Conservation (phyloP, 306 rosid genomes). For the Astragalus membranaceus region DNA sequence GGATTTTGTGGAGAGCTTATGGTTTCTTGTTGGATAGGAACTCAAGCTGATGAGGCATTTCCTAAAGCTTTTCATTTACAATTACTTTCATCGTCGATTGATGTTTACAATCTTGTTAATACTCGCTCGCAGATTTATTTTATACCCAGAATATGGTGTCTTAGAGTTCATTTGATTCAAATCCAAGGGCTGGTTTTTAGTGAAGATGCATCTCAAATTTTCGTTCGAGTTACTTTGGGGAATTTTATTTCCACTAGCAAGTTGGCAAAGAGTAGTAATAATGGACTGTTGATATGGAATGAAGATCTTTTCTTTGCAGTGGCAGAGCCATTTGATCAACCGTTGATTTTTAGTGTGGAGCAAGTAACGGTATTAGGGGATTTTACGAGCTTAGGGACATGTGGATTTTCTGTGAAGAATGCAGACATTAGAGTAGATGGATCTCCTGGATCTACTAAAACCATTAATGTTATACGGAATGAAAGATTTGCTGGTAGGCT, state of each 20-base stretch:
- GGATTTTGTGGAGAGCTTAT: constrained; percentile 20
- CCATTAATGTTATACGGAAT: not conserved
- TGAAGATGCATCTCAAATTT: constrained; percentile 12
- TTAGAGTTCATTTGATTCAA: constrained; percentile 24
- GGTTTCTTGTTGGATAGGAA: constrained; percentile 37
- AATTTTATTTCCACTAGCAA: constrained; percentile 10
- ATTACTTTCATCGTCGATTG: not conserved
- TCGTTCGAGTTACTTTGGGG: constrained; percentile 31
- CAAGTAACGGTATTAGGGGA: not conserved
- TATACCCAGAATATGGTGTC: constrained; percentile 29
- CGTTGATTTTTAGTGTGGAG: constrained; percentile 19
- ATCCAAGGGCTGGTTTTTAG: constrained; percentile 15
- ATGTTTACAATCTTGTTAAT: not conserved
- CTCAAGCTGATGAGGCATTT: constrained; percentile 33
- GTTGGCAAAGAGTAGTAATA: not conserved
- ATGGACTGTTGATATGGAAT: constrained; percentile 29
- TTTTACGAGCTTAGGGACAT: constrained; percentile 21
- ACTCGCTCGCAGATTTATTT: constrained; percentile 16
- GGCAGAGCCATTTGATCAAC: constrained; percentile 37
- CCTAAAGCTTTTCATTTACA: constrained; percentile 25
- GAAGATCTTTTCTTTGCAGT: constrained; percentile 33
- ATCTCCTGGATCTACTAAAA: not conserved
- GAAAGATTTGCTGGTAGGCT: constrained; percentile 22
- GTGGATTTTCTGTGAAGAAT: constrained; percentile 16
- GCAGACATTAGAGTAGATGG: constrained; percentile 1